Evolutionary conservation across 2,329 filamentous ascomycete species (phyloP).

Genomic region (Colletotrichum noveboracense): DNA sequence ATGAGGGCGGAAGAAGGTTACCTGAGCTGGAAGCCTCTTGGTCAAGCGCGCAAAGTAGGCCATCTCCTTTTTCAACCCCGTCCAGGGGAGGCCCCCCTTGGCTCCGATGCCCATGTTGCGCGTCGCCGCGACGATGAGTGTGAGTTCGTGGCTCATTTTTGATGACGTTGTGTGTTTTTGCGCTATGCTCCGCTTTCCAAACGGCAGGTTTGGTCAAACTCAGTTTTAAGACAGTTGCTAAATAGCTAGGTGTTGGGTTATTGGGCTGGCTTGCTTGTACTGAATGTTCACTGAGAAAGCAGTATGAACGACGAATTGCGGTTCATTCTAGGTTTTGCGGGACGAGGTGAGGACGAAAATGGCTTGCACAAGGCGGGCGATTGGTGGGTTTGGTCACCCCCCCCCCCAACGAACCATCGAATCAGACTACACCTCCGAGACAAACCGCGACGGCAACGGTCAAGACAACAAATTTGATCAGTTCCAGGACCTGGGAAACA

Average conservation of each 20-base stretch:
- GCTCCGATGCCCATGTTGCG: constrained; percentile 87
- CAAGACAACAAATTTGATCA: neutral
- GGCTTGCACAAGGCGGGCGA: neutral
- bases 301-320: neutral
- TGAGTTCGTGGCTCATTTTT: constrained; percentile 60
- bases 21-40: constrained; percentile 61
- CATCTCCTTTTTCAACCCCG: constrained; percentile 88
- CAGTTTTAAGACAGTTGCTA: neutral
- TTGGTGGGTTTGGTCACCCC: constrained; percentile 1
- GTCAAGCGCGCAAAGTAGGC: constrained; percentile 93
- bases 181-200: neutral
- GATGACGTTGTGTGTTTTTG: neutral
- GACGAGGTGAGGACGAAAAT: neutral
- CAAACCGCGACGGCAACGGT: neutral
- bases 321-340: constrained; percentile 14
- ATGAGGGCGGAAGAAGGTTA: constrained; percentile 25
- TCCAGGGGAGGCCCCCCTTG: constrained; percentile 84
- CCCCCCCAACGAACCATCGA: neutral
- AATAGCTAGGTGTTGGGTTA: neutral
- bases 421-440: neutral
- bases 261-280: neutral
- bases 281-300: neutral
- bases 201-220: neutral
- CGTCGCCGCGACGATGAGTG: constrained; percentile 95
- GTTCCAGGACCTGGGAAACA: neutral